Evolutionary conservation across 208 protist genomes (phyloP).

Genomic region (Acanthamoeba castellanii): DNA sequence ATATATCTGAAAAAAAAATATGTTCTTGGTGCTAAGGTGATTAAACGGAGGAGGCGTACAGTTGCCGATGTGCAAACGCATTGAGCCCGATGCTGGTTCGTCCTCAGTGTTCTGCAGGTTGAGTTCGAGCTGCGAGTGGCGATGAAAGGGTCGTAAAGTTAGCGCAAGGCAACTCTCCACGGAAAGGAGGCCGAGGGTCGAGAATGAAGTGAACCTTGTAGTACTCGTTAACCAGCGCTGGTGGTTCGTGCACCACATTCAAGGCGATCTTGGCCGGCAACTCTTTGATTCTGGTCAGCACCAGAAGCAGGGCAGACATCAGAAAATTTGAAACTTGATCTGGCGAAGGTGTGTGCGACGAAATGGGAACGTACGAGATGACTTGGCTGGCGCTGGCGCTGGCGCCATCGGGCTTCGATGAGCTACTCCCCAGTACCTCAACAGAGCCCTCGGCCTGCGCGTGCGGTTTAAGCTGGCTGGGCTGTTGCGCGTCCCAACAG

Average conservation of each 20-base stretch:
- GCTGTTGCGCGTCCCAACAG: neutral
- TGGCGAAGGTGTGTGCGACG: neutral
- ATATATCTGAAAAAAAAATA: neutral
- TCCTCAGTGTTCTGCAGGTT: neutral
- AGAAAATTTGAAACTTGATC: neutral
- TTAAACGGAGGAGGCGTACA: neutral
- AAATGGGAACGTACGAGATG: neutral
- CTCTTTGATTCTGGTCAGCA: neutral
- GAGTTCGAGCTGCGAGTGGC: neutral
- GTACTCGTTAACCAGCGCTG: slow-evolving; percentile 16
- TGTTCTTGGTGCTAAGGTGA: neutral
- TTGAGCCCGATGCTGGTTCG: neutral
- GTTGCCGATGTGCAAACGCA: neutral
- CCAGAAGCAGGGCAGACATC: neutral
- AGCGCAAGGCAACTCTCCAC: neutral
- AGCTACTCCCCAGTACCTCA: neutral
- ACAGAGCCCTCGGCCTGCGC: neutral
- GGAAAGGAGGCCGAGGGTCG: neutral
- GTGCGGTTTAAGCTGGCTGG: neutral
- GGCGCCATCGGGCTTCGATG: neutral
- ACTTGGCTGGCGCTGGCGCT: neutral
- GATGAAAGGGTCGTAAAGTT: neutral
- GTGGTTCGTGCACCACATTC: neutral
- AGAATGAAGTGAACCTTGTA: neutral
- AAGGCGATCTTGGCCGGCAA: neutral